Base-by-base conservation (phyloP, 2,329 filamentous ascomycete genomes). In the Fusarium sarcochroum region DNA sequence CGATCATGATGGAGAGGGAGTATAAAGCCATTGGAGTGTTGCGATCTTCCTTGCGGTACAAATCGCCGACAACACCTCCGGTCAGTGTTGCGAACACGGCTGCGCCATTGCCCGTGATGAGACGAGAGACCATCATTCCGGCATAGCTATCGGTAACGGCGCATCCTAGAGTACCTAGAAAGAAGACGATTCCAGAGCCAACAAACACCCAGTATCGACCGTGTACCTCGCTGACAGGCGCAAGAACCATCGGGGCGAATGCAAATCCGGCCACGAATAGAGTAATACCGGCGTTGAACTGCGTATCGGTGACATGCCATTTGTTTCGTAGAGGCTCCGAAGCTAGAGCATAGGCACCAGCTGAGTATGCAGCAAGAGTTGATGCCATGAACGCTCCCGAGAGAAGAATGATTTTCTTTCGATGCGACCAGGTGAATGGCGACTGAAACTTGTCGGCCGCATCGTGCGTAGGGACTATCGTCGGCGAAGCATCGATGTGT, bases 11-110 rank as follows among this genome's bases (percentile, higher is more conserved):
- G 8, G 83, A 81, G 1, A 86, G 85, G 0, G 88, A 86, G 75
- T 91, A 92, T 2, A 91, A 75, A 0, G 89, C 86, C 90, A 92
- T 92, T 0, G 90, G 88, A 0, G 87, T 89, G 62, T 92, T 92
- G 14, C 90, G 83, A 40, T 90, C 84, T 58, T 87, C 77, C 0
- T 88, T 82, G 46, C 87, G 84, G 66, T 90, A 92, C 35, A 92
- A 86, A 57, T 92, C 90, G 48, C 86, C 86, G 6, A 92, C 86
- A 1, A 92, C 88, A 1, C 90, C 90, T 5, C 90, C 90, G 0
- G 91, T 88, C 80, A 77, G 51, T 0, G 73, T 74, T 1, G 72
- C 65, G 34, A 74, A 77, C 17, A 83, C 83, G 59, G 86, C 89
- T 6, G 86, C 88, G 7, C 87, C 87, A 23, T 88, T 85, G 1